Base-by-base conservation (phyloP, 2,329 filamentous ascomycete species). In the Venturia oleaginea region DNA sequence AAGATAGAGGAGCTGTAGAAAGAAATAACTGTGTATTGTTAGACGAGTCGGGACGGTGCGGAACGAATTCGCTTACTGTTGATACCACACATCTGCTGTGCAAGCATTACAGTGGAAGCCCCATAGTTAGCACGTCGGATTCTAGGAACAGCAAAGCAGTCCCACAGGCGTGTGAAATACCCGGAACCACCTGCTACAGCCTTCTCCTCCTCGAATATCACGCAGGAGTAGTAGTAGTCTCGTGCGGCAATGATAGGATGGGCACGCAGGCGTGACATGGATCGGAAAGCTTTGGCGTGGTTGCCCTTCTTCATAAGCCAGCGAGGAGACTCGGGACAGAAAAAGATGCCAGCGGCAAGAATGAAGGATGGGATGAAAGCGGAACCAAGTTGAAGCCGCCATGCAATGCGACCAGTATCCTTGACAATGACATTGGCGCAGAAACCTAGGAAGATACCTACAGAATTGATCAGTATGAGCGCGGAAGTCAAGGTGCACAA, bases 311-410 rank as follows among this genome's bases (percentile, higher is more conserved):
- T 76, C 69, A 83, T 83, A 27, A 61, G 73, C 80, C 80, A 82
- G 67, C 80, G 72, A 40, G 79, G 79, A 2, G 76, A 79, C 65
- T 82, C 80, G 60, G 37, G 71, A 64, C 65, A 74, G 68, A 76
- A 72, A 63, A 64, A 76, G 62, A 76, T 73, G 30, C 71, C 71
- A 37, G 55, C 42, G 40, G 67, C 67, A 5, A 76, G 70, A 64
- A 75, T 68, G 65, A 76, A 70, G 11, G 75, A 71, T 22, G 74
- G 75, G 38, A 83, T 79, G 72, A 88, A 81, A 11, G 87, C 86
- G 2, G 85, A 88, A 7, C 81, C 85, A 76, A 90, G 82, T 84
- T 88, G 88, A 48, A 89, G 75, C 32, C 87, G 82, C 87, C 87
- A 90, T 66, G 73, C 63, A 54, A 62, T 2, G 38, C 63, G 46